Evolutionary conservation across 2,329 filamentous ascomycete species (phyloP), one percentile per base, ranked within the genome.

Genomic region (Sclerotinia minor): DNA sequence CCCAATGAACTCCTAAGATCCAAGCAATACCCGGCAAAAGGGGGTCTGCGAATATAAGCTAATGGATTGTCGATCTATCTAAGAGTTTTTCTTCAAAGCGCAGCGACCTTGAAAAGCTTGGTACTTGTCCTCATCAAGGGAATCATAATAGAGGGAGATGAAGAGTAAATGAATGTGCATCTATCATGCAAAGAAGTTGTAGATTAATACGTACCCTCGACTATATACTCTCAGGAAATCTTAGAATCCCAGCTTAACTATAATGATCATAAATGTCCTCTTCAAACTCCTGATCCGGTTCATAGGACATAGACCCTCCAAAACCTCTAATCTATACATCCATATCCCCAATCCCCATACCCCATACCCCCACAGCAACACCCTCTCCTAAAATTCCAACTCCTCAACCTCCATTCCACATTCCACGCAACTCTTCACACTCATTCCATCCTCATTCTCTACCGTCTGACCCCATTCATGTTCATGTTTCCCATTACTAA

Each of bases 401-500:
- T 91, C 88, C 75, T 94, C 90, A 59, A 94, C 89, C 77, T 92
- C 90, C 85, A 91, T 91, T 3, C 89, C 88, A 77, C 92, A 94
- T 26, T 85, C 85, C 57, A 86, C 81, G 80, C 92, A 94, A 1
- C 85, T 92, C 84, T 96, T 97, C 66, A 92, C 87, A 52, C 86
- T 91, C 82, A 91, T 87, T 0, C 93, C 94, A 19, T 86, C 84
- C 72, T 85, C 85, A 71, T 87, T 87, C 78, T 89, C 87, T 9
- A 94, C 85, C 45, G 87, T 81, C 69, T 88, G 83, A 0, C 87
- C 89, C 85, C 95, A 99, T 77, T 96, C 91, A 81, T 99, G 95
- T 64, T 93, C 89, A 82, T 99, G 95, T 75, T 86, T 90, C 21
- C 87, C 86, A 57, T 81, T 83, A 5, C 84, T 86, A 32, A 97